Evolutionary conservation across 148 eudicot genomes (phyloP).

Genomic region (Arctostaphylos glauca): DNA sequence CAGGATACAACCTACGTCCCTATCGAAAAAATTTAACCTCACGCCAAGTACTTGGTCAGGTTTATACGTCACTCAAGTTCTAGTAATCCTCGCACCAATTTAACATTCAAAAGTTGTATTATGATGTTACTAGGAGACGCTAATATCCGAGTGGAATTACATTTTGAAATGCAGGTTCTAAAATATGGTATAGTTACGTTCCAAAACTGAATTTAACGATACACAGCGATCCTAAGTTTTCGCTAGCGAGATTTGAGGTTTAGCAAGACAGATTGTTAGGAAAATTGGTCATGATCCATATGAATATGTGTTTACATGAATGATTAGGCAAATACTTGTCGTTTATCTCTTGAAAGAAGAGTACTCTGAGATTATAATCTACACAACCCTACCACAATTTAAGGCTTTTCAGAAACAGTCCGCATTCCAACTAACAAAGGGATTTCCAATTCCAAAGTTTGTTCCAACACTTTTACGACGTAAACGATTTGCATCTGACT

Average conservation of each 20-base stretch:
- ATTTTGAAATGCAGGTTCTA: not conserved
- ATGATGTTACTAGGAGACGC: not conserved
- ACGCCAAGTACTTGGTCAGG: not conserved
- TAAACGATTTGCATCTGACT: conserved; percentile 15
- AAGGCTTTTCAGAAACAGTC: too few relatives aligned
- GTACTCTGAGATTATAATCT: too few relatives aligned
- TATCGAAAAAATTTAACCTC: not conserved
- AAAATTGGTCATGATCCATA: not conserved
- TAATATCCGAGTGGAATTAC: not conserved
- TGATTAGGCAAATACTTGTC: not conserved
- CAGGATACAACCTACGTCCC: conserved; percentile 7
- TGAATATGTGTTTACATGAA: not conserved
- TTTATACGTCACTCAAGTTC: not conserved
- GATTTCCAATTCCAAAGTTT: not conserved
- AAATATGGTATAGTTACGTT: not conserved
- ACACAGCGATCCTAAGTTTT: not conserved
- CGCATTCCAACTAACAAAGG: too few relatives aligned
- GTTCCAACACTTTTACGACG: not conserved
- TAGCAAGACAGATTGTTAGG: not conserved
- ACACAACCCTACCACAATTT: too few relatives aligned
- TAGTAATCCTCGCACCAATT: not conserved
- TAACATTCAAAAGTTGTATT: not conserved
- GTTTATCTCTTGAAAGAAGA: not conserved
- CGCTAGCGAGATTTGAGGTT: not conserved
- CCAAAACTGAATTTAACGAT: not conserved